Evolutionary conservation across 148 eudicot genomes (phyloP).

Genomic region (Silene uniflora): DNA sequence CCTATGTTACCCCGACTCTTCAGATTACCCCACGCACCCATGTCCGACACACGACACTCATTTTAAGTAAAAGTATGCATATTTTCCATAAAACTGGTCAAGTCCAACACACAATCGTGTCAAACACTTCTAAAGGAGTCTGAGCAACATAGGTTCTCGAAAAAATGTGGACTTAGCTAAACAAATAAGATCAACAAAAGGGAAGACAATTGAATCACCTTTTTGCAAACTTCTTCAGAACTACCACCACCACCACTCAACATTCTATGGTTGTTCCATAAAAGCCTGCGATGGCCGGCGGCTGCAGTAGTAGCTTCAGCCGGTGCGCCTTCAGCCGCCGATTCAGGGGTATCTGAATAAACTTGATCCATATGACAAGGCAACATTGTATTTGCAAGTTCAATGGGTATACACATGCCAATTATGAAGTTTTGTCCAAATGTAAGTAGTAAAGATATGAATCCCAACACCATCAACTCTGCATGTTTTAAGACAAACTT

Average conservation of each 20-base stretch:
- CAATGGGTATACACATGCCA: constrained; percentile 47
- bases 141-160: too few relatives aligned
- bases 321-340: background rate
- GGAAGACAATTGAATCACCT: constrained; percentile 23
- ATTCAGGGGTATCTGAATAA: background rate
- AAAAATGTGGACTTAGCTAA: too few relatives aligned
- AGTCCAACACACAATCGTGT: too few relatives aligned
- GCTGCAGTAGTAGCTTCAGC: background rate
- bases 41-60: too few relatives aligned
- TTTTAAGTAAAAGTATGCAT: too few relatives aligned
- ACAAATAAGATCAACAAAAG: background rate
- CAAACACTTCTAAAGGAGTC: too few relatives aligned
- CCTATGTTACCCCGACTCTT: too few relatives aligned
- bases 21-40: too few relatives aligned
- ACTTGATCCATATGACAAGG: constrained; percentile 41
- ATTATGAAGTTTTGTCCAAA: constrained; percentile 74
- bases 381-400: constrained; percentile 53
- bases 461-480: constrained; percentile 95
- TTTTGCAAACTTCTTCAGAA: constrained; percentile 32
- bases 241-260: constrained; percentile 32
- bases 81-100: too few relatives aligned
- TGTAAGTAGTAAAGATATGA: constrained; percentile 75
- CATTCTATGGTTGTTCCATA: constrained; percentile 62
- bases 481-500: constrained; percentile 17
- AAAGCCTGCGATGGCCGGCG: constrained; percentile 57